Evolutionary conservation across 2,329 filamentous ascomycete genomes (phyloP).

Genomic region (Ophiosphaerella korrae): DNA sequence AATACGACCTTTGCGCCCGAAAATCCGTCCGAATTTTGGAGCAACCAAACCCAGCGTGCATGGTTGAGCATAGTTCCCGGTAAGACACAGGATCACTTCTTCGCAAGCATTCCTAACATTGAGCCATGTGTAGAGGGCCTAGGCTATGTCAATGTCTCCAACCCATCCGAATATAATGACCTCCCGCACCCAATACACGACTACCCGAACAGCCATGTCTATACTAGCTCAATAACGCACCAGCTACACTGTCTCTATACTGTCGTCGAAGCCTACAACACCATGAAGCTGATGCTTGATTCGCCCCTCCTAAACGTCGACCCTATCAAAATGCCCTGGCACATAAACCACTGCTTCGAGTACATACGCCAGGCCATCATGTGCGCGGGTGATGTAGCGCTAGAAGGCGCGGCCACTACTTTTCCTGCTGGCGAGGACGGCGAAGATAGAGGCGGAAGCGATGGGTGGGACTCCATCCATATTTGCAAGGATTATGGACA

Average conservation of each 20-base stretch:
- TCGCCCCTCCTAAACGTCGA: conserved; percentile 9
- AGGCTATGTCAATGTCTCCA: conserved; percentile 37
- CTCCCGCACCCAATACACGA: conserved; percentile 41
- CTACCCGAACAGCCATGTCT: conserved; percentile 36
- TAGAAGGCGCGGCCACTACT: conserved; percentile 40
- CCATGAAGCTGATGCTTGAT: conserved; percentile 21
- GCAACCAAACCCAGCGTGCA: conserved; percentile 33
- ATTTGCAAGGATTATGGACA: conserved; percentile 41
- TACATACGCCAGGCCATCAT: conserved; percentile 42
- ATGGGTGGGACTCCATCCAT: conserved; percentile 43
- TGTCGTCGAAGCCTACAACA: conserved; percentile 41
- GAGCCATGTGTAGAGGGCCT: conserved; percentile 28
- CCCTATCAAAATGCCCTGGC: conserved; percentile 40
- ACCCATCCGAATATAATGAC: conserved; percentile 27
- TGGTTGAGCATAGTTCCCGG: conserved; percentile 42
- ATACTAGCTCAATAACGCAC: conserved; percentile 41
- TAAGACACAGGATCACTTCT: conserved; percentile 6
- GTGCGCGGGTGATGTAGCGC: conserved; percentile 41
- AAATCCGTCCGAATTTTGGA: conserved; percentile 37
- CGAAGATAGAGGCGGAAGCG: conserved; percentile 39
- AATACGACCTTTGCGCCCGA: conserved; percentile 33
- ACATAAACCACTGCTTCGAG: conserved; percentile 44
- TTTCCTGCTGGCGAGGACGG: conserved; percentile 32
- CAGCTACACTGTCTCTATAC: conserved; percentile 44
- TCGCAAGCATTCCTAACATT: background rate